Conservation (phyloP, 1,284 basidiomycete genomes). For the Meripilus lineatus region DNA sequence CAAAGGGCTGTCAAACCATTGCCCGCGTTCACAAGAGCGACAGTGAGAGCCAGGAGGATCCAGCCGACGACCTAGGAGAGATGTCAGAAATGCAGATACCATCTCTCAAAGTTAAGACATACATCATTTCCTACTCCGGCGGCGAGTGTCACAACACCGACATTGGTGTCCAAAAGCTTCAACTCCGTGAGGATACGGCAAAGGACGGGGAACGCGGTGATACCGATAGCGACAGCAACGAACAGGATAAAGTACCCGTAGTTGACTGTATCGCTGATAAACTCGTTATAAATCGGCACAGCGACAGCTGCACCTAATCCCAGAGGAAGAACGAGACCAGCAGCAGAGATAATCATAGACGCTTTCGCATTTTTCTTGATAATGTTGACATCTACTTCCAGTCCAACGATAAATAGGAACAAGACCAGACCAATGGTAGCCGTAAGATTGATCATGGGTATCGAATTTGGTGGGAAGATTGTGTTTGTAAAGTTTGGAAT, state of each 20-base stretch:
- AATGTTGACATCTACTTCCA: conserved; percentile 77
- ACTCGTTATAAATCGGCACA: conserved; percentile 58
- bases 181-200: conserved; percentile 52
- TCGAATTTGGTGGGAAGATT: conserved; percentile 74
- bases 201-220: conserved; percentile 65
- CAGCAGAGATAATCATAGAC: conserved; percentile 43
- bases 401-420: conserved; percentile 87
- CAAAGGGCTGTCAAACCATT: conserved; percentile 55
- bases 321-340: conserved; percentile 62
- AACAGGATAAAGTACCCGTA: conserved; percentile 61
- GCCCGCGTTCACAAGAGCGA: conserved; percentile 60
- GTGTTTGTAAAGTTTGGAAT: conserved; percentile 65
- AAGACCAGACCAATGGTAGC: conserved; percentile 86
- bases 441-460: conserved; percentile 77
- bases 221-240: conserved; percentile 53
- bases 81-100: background rate
- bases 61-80: conserved; percentile 37
- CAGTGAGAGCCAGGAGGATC: conserved; percentile 47
- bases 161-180: conserved; percentile 51
- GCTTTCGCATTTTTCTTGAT: conserved; percentile 44
- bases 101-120: background rate
- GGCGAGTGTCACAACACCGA: conserved; percentile 63
- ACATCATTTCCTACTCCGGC: conserved; percentile 69
- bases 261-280: conserved; percentile 47
- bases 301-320: conserved; percentile 62